These are phyloP conservation scores for Mortierella sp. DNA, from an alignment of 371 early-diverging fungal species.

Conservation along the genomic window DNA sequence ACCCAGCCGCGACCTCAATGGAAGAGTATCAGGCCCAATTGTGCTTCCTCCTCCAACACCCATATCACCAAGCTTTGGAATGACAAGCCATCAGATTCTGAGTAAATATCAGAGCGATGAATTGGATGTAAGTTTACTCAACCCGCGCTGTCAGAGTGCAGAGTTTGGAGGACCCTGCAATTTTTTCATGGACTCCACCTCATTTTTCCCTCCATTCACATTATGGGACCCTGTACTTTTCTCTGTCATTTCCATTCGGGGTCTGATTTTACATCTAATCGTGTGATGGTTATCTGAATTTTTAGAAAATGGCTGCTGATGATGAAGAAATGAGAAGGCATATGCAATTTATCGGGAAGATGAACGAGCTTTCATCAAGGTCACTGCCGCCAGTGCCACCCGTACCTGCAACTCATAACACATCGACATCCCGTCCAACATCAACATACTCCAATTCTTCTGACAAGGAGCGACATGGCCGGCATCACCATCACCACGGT, in stretches of 20 bases:
- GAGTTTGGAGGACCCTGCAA: slow-evolving; percentile 6
- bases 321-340: slow-evolving; percentile 40
- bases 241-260: not conserved
- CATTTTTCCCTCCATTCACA: not conserved
- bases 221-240: not conserved
- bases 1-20: slow-evolving; percentile 23
- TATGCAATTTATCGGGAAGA: slow-evolving; percentile 38
- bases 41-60: slow-evolving; percentile 37
- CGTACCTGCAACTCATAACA: slow-evolving; percentile 4
- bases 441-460: slow-evolving; percentile 39
- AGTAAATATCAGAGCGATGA: slow-evolving; percentile 28
- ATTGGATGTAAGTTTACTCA: slow-evolving; percentile 39
- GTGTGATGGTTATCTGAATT: not conserved
- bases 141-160: not conserved
- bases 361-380: slow-evolving; percentile 28
- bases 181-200: slow-evolving; percentile 5
- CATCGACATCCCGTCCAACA: slow-evolving; percentile 23
- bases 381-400: slow-evolving; percentile 49
- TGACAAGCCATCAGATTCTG: slow-evolving; percentile 34
- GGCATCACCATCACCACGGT: not conserved
- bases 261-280: not conserved
- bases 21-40: slow-evolving; percentile 39
- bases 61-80: slow-evolving; percentile 36
- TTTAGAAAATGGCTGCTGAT: slow-evolving; percentile 20
- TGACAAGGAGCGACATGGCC: slow-evolving; percentile 22